These are phyloP conservation scores for Acanthamoeba royreba DNA, from an alignment of 208 protist species.

Conservation along the genomic window DNA sequence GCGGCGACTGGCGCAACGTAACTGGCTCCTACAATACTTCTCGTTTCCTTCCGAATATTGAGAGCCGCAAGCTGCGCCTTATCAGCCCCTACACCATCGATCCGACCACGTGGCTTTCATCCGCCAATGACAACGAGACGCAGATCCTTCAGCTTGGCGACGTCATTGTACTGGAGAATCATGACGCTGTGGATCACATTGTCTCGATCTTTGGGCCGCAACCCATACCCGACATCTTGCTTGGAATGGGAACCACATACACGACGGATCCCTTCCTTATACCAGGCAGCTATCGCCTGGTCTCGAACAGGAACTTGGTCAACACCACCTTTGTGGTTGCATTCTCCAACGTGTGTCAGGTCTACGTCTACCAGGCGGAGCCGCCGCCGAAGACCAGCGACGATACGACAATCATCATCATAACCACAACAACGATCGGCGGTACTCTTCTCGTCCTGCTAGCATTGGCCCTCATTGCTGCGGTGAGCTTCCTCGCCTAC, in stretches of 20 bases:
- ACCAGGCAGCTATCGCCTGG: not conserved
- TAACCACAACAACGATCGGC: not conserved
- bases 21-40: no score
- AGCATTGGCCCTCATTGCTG: no score
- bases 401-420: not conserved
- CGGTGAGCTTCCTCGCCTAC: not conserved
- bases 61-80: no score
- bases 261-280: not conserved
- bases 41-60: no score
- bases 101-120: not conserved
- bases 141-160: not conserved
- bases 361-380: not conserved
- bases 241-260: not conserved
- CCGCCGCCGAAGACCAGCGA: not conserved
- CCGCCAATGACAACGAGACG: no score
- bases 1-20: not conserved
- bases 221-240: not conserved
- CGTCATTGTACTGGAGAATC: not conserved
- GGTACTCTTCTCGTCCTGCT: not conserved
- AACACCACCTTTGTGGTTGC: not conserved
- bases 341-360: not conserved
- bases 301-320: not conserved
- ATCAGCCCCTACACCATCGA: not conserved
- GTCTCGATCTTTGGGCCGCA: not conserved
- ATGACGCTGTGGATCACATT: not conserved